A percentile compares a stretch with the other conserved stretches of the same genome.
Evolutionary conservation across 139 green algal genomes (phyloP).

Genomic region (Chlorokybus atmophyticus): DNA sequence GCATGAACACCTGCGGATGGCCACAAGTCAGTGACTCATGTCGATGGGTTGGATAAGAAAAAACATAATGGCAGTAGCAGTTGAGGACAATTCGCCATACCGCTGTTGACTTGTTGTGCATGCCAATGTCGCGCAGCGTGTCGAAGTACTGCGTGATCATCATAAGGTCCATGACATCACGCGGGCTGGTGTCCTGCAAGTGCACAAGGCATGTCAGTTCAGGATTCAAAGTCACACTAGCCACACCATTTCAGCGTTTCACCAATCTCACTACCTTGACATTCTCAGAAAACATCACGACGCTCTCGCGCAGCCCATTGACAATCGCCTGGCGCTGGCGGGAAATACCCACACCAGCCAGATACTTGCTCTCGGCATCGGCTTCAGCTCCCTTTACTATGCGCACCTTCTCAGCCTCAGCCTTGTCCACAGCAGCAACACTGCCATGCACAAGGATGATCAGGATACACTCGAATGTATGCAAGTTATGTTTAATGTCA

Average conservation of each 20-base stretch:
- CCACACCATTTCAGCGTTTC: not conserved
- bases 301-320: constrained; percentile 68
- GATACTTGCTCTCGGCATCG: constrained; percentile 87
- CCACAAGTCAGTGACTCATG: too few relatives aligned
- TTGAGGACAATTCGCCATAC: too few relatives aligned
- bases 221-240: not conserved
- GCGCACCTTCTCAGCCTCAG: constrained; percentile 67
- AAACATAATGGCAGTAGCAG: too few relatives aligned
- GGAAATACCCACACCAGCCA: constrained; percentile 51
- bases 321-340: constrained; percentile 73
- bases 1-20: too few relatives aligned
- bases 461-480: too few relatives aligned
- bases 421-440: constrained; percentile 55
- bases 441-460: too few relatives aligned
- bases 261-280: constrained; percentile 17
- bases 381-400: constrained; percentile 72
- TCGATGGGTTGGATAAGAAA: too few relatives aligned
- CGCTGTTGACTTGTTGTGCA: too few relatives aligned
- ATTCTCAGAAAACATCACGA: constrained; percentile 55
- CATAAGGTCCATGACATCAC: constrained; percentile 69
- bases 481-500: too few relatives aligned
- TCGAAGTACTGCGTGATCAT: constrained; percentile 87
- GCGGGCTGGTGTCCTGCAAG: not conserved
- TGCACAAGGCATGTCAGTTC: not conserved
- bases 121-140: constrained; percentile 57